A percentile compares a stretch with the other conserved stretches of the same genome.
Evolutionary conservation across 495 filamentous ascomycete species (phyloP).

Genomic region (Lentithecium fluviatile): DNA sequence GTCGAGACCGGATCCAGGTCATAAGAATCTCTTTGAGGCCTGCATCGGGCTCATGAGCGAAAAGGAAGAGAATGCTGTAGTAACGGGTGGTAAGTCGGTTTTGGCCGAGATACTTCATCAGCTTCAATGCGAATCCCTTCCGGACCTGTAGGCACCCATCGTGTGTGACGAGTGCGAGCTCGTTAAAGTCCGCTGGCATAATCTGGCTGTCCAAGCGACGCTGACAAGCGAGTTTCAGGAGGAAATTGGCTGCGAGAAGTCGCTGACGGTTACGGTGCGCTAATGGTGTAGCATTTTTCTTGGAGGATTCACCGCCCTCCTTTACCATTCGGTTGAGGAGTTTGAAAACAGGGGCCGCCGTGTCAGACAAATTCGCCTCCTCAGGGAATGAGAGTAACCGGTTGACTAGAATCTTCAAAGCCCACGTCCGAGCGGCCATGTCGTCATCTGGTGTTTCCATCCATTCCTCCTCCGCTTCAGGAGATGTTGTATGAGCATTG

Average conservation of each 20-base stretch:
- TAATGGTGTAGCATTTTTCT: slow-evolving; percentile 68
- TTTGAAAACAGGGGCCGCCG: slow-evolving; percentile 68
- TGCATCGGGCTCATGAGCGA: slow-evolving; percentile 79
- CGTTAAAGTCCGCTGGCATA: slow-evolving; percentile 69
- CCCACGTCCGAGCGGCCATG: slow-evolving; percentile 78
- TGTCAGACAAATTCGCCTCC: slow-evolving; percentile 58
- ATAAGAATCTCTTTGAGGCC: slow-evolving; percentile 68
- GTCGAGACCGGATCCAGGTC: slow-evolving; percentile 85
- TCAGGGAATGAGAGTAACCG: slow-evolving; percentile 67
- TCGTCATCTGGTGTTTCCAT: slow-evolving; percentile 74
- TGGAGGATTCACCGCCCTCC: slow-evolving; percentile 74
- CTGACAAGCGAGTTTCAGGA: slow-evolving; percentile 78
- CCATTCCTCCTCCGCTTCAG: slow-evolving; percentile 58
- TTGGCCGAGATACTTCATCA: slow-evolving; percentile 81
- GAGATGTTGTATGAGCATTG: slow-evolving; percentile 58
- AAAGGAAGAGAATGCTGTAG: slow-evolving; percentile 83
- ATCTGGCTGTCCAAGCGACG: slow-evolving; percentile 76
- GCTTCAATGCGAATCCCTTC: slow-evolving; percentile 70
- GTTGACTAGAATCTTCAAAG: slow-evolving; percentile 87
- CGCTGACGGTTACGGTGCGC: slow-evolving; percentile 73
- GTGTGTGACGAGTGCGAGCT: slow-evolving; percentile 74
- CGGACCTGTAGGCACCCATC: slow-evolving; percentile 73
- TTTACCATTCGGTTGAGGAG: slow-evolving; percentile 72
- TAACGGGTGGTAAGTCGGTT: slow-evolving; percentile 70
- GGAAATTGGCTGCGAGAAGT: slow-evolving; percentile 73